A percentile compares a stretch with the other conserved stretches of the same genome.
Conservation (phyloP, 139 green algal genomes). For the Yamagishiella unicocca region DNA sequence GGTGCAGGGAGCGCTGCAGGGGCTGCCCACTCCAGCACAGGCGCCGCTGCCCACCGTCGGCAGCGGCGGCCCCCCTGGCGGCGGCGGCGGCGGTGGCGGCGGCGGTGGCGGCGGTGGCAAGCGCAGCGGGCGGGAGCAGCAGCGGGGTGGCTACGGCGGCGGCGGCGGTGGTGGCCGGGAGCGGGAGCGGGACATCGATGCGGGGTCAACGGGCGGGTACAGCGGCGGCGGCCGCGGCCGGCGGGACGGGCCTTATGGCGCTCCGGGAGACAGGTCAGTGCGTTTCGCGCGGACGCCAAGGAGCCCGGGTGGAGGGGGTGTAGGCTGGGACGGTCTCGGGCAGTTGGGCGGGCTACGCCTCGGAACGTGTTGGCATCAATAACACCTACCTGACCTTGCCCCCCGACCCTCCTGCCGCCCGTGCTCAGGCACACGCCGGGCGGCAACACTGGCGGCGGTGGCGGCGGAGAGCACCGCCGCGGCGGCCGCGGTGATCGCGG, state of each 20-base stretch:
- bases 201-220: not conserved
- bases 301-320: too few relatives aligned
- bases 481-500: not conserved
- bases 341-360: too few relatives aligned
- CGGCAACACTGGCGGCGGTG: not conserved
- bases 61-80: not conserved
- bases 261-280: not conserved
- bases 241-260: not conserved
- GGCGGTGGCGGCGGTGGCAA: not conserved
- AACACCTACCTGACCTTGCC: too few relatives aligned
- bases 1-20: not conserved
- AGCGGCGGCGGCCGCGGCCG: not conserved
- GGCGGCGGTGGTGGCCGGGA: not conserved
- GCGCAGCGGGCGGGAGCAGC: not conserved
- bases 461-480: not conserved
- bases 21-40: not conserved
- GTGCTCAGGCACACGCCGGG: too few relatives aligned
- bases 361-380: too few relatives aligned
- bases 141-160: not conserved
- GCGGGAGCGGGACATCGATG: not conserved
- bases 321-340: too few relatives aligned
- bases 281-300: too few relatives aligned
- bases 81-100: not conserved
- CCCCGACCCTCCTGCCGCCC: too few relatives aligned
- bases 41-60: not conserved